Conservation (phyloP, 1,139 yeast genomes). For the Nakaseomyces delphensis region DNA sequence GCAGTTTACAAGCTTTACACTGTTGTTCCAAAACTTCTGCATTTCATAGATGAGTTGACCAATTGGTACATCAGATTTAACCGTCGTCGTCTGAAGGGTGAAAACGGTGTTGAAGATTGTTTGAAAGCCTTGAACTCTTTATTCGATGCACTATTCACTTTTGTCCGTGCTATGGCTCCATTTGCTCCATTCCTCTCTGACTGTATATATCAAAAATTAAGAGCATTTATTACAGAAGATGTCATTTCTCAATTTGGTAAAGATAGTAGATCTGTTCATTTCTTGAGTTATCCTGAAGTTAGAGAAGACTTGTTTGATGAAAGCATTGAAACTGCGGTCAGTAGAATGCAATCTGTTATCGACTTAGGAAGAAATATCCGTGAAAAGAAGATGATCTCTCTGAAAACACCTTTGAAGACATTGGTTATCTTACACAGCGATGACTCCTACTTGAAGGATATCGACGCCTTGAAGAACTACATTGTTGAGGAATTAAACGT, state of each 20-base stretch:
- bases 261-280: conserved; percentile 83
- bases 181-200: conserved; percentile 96
- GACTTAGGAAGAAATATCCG: conserved; percentile 94
- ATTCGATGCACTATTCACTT: conserved; percentile 79
- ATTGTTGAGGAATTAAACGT: conserved; percentile 87
- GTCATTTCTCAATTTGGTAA: conserved; percentile 37
- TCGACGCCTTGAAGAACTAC: conserved; percentile 68
- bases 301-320: conserved; percentile 75
- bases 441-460: conserved; percentile 61
- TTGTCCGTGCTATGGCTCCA: conserved; percentile 96
- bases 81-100: conserved; percentile 97
- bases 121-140: conserved; percentile 79
- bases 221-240: conserved; percentile 48
- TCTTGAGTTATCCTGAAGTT: conserved; percentile 81
- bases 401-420: conserved; percentile 89
- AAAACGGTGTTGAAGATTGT: conserved; percentile 76
- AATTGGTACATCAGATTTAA: conserved; percentile 99
- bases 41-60: conserved; percentile 87
- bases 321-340: conserved; percentile 71
- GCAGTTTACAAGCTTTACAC: conserved; percentile 80
- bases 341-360: conserved; percentile 94
- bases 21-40: conserved; percentile 85
- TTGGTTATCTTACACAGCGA: conserved; percentile 82
- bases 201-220: conserved; percentile 72
- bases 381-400: conserved; percentile 86